Percentiles rank a stretch among this genome's conserved stretches.
phyloP scores from a whole-genome alignment of 2,329 filamentous ascomycete species.

The Pseudogymnoascus sp. region DNA sequence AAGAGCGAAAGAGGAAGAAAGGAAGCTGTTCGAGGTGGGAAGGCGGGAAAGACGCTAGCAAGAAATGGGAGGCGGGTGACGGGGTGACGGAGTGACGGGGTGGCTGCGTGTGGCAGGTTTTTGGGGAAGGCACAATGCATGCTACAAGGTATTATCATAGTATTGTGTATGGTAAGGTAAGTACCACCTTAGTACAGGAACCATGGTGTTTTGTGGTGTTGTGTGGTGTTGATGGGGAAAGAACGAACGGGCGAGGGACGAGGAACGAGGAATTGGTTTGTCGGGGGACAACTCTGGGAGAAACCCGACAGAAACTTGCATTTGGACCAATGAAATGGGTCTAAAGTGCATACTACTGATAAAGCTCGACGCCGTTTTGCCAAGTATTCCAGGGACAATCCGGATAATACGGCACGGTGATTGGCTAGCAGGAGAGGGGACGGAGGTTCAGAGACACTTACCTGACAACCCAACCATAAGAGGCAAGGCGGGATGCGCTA shows the following conservation, averaged over 20 bases:
- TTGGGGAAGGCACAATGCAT: neutral
- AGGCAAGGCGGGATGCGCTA: too few species aligned
- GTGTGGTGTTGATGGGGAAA: neutral
- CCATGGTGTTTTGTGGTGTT: neutral
- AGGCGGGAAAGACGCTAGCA: neutral
- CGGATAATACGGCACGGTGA: neutral
- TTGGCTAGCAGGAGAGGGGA: neutral
- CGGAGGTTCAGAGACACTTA: neutral
- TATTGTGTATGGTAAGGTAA: too few species aligned
- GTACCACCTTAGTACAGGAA: too few species aligned
- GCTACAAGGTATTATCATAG: too few species aligned
- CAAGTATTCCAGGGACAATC: neutral
- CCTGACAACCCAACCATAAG: neutral
- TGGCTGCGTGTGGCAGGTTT: neutral
- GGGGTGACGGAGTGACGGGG: neutral
- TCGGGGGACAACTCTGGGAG: neutral
- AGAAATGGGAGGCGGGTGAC: neutral
- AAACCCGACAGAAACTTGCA: too few species aligned
- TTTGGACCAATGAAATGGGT: neutral
- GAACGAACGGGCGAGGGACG: neutral
- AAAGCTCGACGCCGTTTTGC: neutral
- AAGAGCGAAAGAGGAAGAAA: conserved; percentile 6
- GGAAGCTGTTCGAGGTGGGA: neutral
- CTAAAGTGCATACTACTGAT: too few species aligned
- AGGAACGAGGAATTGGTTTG: neutral